Base-by-base conservation (phyloP, 805 yeast species). In the Ogataea haglerorum region DNA sequence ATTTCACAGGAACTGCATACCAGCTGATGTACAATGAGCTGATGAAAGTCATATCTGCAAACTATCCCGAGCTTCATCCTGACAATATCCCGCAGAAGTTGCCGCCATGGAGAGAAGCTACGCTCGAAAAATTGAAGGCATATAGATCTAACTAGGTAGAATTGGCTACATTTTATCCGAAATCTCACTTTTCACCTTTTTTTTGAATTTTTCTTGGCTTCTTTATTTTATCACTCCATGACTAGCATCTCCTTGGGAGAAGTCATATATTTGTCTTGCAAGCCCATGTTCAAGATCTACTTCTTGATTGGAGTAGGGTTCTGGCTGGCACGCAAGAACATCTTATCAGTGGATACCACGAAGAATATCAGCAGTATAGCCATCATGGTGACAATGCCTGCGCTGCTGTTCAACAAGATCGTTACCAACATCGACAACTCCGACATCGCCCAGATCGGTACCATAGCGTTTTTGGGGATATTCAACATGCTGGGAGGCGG, bases 281-380 rank as follows among this genome's bases (percentile, higher is more conserved):
- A 86, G 66, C 96, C 96, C n/a, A 81, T 87, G 43, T 72, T 86
- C 63, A 88, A 88, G 61, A 84, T 87, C 49, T 84, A 86, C 54
- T 64, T 84, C 49, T 82, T 85, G 56, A 74, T 85, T 5, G 78
- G 71, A 4, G 62, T 79, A 10, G 96, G 96, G 9, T 83, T 69
- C 48, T 57, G 69, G 29, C 63, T 88, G 6, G 85, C 91, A 3
- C 75, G 69, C 45, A 70, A 64, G 48, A 80, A 84, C 52, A 73
- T 84, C 18, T 64, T 85, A 3, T 68, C 82, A 0, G 86, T 84
- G 17, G 76, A 83, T 19, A 76, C 83, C 18, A 74, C 87, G 29
- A 67, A 85, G 53, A 85, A 82, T 43, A 68, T 87, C 13, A 81
- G 93, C 5, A 78, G 80, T 42, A 68, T 83, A 49, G 75, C 85